Evolutionary conservation across 75 land plant genomes (phyloP).

Genomic region (Cupressus sempervirens): DNA sequence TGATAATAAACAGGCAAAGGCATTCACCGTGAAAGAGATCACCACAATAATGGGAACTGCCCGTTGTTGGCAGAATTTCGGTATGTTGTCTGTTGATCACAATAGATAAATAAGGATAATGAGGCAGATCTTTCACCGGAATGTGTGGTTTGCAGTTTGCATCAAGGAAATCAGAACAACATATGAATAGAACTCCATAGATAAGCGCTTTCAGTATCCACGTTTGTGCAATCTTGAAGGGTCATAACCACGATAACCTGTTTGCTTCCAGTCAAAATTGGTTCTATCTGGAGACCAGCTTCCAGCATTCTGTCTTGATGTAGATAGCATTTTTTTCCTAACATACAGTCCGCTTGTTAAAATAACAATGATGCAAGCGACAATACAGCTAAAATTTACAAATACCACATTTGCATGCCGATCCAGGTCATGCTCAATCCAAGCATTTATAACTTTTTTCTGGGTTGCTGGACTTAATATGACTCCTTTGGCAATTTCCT

Average conservation of each 20-base stretch:
- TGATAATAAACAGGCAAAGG: not conserved
- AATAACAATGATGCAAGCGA: conserved; percentile 15
- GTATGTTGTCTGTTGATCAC: not conserved
- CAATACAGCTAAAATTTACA: conserved; percentile 30
- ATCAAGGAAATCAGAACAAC: not conserved
- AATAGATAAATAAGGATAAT: not conserved
- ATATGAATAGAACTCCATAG: not conserved
- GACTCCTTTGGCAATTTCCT: conserved; percentile 25
- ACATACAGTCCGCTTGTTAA: conserved; percentile 1
- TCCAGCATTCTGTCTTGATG: not conserved
- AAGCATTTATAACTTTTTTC: conserved; percentile 41
- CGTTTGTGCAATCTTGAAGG: not conserved
- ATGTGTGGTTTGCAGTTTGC: not conserved
- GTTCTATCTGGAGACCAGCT: not conserved
- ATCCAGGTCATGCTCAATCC: conserved; percentile 44
- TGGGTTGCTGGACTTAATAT: conserved; percentile 41
- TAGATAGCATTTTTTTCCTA: not conserved
- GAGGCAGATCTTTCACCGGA: not conserved
- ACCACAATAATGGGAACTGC: not conserved
- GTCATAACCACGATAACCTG: not conserved
- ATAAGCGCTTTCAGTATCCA: not conserved
- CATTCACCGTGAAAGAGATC: not conserved
- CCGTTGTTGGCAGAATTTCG: not conserved
- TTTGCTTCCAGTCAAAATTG: not conserved
- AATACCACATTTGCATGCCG: conserved; percentile 26